Evolutionary conservation across 257 asterid species (phyloP).

Genomic region (Echium plantagineum): DNA sequence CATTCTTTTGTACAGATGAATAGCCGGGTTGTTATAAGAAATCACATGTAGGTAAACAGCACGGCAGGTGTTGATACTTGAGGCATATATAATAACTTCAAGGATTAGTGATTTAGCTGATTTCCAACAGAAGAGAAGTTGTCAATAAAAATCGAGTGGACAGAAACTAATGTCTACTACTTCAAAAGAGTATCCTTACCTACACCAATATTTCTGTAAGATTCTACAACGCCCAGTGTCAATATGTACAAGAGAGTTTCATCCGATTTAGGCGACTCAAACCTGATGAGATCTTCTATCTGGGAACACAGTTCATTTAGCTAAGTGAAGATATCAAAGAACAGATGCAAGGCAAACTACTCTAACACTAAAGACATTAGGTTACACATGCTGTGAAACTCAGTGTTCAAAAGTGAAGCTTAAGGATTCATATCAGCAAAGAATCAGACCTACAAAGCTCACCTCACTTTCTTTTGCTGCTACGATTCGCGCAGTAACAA

Average conservation of each 20-base stretch:
- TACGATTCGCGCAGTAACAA: constrained; percentile 73
- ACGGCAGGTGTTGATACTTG: constrained; percentile 51
- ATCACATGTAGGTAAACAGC: constrained; percentile 97
- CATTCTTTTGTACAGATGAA: constrained; percentile 84
- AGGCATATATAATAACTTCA: constrained; percentile 73
- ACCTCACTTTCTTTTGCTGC: constrained; percentile 87
- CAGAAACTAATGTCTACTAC: constrained; percentile 2
- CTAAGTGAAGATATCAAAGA: neutral
- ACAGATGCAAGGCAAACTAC: neutral
- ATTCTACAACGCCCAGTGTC: constrained; percentile 85
- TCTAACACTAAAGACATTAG: neutral
- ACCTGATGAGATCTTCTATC: constrained; percentile 75
- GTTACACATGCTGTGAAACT: constrained; percentile 1
- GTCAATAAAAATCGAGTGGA: constrained; percentile 14
- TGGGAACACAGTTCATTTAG: constrained; percentile 11
- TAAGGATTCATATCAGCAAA: constrained; percentile 6
- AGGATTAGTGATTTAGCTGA: constrained; percentile 76
- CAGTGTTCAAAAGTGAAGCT: neutral
- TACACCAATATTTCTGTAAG: constrained; percentile 77
- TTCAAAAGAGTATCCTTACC: constrained; percentile 33
- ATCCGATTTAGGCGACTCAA: constrained; percentile 52
- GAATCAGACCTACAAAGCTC: constrained; percentile 21
- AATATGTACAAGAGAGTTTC: constrained; percentile 73
- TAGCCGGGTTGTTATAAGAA: constrained; percentile 85
- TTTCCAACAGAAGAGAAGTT: constrained; percentile 22